phyloP scores from a whole-genome alignment of 208 protist genomes.

The Acanthamoeba castellanii region DNA sequence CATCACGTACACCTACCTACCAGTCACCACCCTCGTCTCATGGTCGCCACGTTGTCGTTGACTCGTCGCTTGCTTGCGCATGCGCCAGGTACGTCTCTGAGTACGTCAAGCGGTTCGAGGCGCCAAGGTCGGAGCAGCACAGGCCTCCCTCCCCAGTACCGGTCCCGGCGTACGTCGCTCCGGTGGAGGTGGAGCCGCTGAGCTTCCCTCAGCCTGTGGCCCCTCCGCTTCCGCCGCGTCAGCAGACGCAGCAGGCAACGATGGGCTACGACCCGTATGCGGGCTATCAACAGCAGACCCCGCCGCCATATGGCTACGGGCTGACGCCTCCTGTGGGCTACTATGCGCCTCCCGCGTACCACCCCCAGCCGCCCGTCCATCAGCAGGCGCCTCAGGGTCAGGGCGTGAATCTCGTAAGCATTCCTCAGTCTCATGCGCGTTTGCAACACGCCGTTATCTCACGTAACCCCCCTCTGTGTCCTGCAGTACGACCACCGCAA shows the following conservation, averaged over 20 bases:
- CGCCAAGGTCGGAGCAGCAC: not conserved
- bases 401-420: not conserved
- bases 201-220: not conserved
- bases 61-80: not conserved
- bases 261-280: constrained; percentile 29
- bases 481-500: constrained; percentile 4
- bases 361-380: not conserved
- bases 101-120: constrained; percentile 59
- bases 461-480: not conserved
- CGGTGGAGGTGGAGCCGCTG: not conserved
- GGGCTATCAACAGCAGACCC: not conserved
- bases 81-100: constrained; percentile 3
- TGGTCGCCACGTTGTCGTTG: not conserved
- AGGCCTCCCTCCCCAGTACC: not conserved
- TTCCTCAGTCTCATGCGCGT: not conserved
- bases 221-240: not conserved
- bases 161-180: not conserved
- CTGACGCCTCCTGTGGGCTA: not conserved
- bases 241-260: not conserved
- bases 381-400: not conserved
- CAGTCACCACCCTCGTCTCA: not conserved
- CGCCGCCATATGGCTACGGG: not conserved
- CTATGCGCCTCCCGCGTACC: not conserved
- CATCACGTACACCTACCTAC: not conserved
- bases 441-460: not conserved